Conservation (phyloP, 768 basidiomycete genomes). For the Russula abietina region DNA sequence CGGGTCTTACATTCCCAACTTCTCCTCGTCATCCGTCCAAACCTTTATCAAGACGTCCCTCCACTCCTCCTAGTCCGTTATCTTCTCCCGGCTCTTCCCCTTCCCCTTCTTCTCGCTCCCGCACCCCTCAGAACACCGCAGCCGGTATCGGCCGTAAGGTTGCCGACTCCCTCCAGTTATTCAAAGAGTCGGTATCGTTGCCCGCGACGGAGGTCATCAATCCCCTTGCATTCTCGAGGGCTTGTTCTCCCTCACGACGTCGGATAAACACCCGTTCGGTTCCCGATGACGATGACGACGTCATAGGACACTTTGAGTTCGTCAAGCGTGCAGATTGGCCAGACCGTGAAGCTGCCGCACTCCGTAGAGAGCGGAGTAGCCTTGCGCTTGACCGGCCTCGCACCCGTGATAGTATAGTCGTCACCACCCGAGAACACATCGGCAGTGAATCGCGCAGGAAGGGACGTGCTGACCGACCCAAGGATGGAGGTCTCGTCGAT, state of each 20-base stretch:
- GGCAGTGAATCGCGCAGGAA: slow-evolving; percentile 27
- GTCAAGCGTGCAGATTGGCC: slow-evolving; percentile 85
- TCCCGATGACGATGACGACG: slow-evolving; percentile 40
- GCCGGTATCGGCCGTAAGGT: slow-evolving; percentile 72
- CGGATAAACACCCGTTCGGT: slow-evolving; percentile 32
- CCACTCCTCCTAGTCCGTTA: slow-evolving; percentile 30
- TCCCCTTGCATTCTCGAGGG: slow-evolving; percentile 30
- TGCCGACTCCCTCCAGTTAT: slow-evolving; percentile 73
- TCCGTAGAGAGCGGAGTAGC: slow-evolving; percentile 62
- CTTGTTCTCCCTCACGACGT: slow-evolving; percentile 29
- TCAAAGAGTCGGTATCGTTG: slow-evolving; percentile 61
- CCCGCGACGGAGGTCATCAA: slow-evolving; percentile 33
- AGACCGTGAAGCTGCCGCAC: slow-evolving; percentile 66
- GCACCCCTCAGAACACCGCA: slow-evolving; percentile 29
- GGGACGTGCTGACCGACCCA: slow-evolving; percentile 37
- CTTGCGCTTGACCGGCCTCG: slow-evolving; percentile 51
- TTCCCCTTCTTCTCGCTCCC: slow-evolving; percentile 33
- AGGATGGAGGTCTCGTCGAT: slow-evolving; percentile 43
- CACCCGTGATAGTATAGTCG: slow-evolving; percentile 43
- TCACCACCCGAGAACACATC: slow-evolving; percentile 25
- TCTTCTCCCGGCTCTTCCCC: slow-evolving; percentile 32
- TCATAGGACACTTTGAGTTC: slow-evolving; percentile 69
- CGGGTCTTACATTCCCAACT: slow-evolving; percentile 13
- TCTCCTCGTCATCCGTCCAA: slow-evolving; percentile 18
- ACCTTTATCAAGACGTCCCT: slow-evolving; percentile 24